These are phyloP conservation scores for Wickerhamomyces sp. DNA, from an alignment of 1,139 yeast genomes.

Conservation along the genomic window DNA sequence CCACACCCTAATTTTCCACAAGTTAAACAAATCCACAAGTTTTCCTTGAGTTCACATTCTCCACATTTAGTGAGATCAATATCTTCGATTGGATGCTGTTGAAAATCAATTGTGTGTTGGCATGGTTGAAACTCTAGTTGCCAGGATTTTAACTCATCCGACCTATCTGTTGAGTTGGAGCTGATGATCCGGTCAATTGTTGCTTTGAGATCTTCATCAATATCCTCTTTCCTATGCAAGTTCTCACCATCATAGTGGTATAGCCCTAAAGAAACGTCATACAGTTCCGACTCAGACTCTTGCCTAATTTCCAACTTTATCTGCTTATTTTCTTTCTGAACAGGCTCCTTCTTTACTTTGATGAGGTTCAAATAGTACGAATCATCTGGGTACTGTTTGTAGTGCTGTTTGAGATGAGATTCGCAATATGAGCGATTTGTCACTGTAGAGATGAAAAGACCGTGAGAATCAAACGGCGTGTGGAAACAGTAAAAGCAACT, in stretches of 20 bases:
- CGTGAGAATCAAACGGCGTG: conserved; percentile 57
- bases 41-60: conserved; percentile 66
- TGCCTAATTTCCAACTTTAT: conserved; percentile 74
- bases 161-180: conserved; percentile 62
- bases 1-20: conserved; percentile 95
- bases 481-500: conserved; percentile 82
- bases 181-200: conserved; percentile 48
- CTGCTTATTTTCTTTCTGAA: conserved; percentile 36
- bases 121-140: conserved; percentile 83
- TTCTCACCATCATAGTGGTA: conserved; percentile 11
- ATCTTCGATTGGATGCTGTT: conserved; percentile 31
- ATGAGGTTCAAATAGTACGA: conserved; percentile 56
- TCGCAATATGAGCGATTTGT: conserved; percentile 64
- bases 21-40: conserved; percentile 86
- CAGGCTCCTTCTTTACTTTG: conserved; percentile 43
- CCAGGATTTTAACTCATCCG: conserved; percentile 86
- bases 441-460: conserved; percentile 68
- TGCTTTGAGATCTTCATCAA: conserved; percentile 13
- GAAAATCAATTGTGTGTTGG: conserved; percentile 58
- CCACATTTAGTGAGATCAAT: conserved; percentile 48
- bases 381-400: conserved; percentile 44
- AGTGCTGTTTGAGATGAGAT: conserved; percentile 48
- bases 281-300: conserved; percentile 63
- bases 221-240: conserved; percentile 2
- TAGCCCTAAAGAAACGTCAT: conserved; percentile 37